Percentiles rank a stretch among this genome's conserved stretches.
phyloP scores from a whole-genome alignment of 192 early-diverging fungal species.

The Coemansia sp. region DNA sequence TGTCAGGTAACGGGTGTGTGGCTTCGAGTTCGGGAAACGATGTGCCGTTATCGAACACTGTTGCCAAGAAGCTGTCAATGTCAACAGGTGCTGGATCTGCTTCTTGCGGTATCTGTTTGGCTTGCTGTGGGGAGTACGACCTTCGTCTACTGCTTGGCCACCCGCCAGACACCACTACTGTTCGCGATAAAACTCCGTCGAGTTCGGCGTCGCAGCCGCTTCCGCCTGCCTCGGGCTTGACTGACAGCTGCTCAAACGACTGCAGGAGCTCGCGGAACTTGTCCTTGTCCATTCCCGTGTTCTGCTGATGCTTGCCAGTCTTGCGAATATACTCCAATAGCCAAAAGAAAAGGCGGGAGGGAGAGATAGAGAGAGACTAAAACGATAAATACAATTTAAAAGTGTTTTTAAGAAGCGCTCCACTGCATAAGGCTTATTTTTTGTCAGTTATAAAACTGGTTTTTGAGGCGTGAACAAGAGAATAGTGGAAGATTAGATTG shows the following conservation, averaged over 20 bases:
- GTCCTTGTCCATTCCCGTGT: conserved; percentile 48
- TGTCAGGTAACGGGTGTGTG: conserved; percentile 38
- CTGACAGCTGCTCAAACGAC: conserved; percentile 49
- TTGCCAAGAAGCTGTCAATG: conserved; percentile 20
- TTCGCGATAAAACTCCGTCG: conserved; percentile 18
- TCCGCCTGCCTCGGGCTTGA: conserved; percentile 46
- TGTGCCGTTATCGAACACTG: conserved; percentile 23
- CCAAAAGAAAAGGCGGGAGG: background rate
- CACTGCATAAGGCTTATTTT: no score
- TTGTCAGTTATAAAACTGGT: no score
- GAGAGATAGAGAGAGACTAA: background rate
- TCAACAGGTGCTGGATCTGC: conserved; percentile 9
- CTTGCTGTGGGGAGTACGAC: conserved; percentile 9
- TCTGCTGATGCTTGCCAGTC: background rate
- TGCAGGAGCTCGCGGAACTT: conserved; percentile 51
- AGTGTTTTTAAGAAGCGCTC: no score
- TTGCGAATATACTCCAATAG: no score
- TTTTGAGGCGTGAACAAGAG: no score
- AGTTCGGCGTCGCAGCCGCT: conserved; percentile 22
- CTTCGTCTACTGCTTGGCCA: conserved; percentile 8
- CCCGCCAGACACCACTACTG: background rate
- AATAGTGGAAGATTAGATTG: no score
- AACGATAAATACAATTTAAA: no score
- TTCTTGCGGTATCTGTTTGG: background rate
- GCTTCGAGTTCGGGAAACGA: conserved; percentile 52